Percentiles rank a stretch among this genome's conserved stretches.
phyloP scores from a whole-genome alignment of 1,139 yeast species.

The Wickerhamomyces sp. region DNA sequence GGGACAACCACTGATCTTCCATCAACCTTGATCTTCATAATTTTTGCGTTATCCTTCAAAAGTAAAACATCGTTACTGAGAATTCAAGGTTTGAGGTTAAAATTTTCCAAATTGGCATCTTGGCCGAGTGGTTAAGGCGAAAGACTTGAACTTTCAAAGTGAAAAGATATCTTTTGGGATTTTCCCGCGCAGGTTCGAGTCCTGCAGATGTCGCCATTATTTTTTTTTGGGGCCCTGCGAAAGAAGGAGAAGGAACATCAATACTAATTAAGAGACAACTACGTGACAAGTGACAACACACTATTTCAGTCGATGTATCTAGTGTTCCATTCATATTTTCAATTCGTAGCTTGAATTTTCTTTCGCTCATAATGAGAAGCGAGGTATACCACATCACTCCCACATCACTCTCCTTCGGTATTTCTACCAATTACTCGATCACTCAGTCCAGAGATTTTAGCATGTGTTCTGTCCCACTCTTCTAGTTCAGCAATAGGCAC shows the following conservation, averaged over 20 bases:
- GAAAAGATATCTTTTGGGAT: conserved; percentile 21
- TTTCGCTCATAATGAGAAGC: neutral
- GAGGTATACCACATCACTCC: too few species aligned
- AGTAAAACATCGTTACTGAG: too few species aligned
- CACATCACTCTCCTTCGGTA: neutral
- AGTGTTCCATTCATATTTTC: too few species aligned
- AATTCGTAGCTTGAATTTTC: too few species aligned
- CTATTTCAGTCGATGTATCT: too few species aligned
- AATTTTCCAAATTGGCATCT: conserved; percentile 1
- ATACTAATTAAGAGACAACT: too few species aligned
- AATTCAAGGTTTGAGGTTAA: too few species aligned
- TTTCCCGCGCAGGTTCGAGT: conserved; percentile 47
- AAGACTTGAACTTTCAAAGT: conserved; percentile 23
- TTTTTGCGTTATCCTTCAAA: too few species aligned
- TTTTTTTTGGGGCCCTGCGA: neutral
- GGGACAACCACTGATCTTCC: too few species aligned
- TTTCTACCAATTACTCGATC: neutral
- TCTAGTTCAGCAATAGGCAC: conserved; percentile 27
- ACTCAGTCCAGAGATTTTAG: neutral
- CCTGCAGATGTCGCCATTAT: conserved; percentile 37
- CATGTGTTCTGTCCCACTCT: conserved; percentile 1
- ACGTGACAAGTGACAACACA: too few species aligned
- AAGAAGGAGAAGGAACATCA: too few species aligned
- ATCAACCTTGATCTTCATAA: too few species aligned
- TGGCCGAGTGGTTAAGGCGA: conserved; percentile 31